Evolutionary conservation across 2,329 filamentous ascomycete species (phyloP).

Genomic region (Zalaria obscura): DNA sequence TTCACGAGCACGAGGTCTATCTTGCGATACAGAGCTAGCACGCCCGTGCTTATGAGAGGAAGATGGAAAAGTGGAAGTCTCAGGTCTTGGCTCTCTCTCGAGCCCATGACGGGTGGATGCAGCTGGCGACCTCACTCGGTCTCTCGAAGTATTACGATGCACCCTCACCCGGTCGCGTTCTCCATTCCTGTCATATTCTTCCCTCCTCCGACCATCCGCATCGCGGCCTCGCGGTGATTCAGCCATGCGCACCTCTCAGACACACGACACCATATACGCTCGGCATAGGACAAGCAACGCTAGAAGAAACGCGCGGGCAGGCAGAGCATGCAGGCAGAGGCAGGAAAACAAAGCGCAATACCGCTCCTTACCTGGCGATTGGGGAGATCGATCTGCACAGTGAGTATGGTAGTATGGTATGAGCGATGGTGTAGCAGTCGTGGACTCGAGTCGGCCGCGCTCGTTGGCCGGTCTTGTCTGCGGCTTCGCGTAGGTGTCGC

Average conservation of each 20-base stretch:
- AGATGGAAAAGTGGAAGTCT: neutral
- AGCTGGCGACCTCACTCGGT: conserved; percentile 3
- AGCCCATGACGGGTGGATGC: neutral
- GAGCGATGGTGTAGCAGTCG: too few relatives aligned
- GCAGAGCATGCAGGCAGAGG: too few relatives aligned
- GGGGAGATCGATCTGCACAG: too few relatives aligned
- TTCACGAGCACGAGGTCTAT: neutral
- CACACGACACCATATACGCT: neutral
- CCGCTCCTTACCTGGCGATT: too few relatives aligned
- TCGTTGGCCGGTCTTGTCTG: too few relatives aligned
- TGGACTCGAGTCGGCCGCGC: too few relatives aligned
- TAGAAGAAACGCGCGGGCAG: neutral
- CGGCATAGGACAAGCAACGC: neutral
- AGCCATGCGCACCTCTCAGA: neutral
- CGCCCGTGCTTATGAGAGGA: neutral
- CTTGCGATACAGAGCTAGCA: neutral
- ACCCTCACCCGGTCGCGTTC: neutral
- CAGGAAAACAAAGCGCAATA: too few relatives aligned
- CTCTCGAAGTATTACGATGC: conserved; percentile 14
- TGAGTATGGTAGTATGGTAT: too few relatives aligned
- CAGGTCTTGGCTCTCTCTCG: neutral
- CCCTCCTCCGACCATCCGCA: neutral
- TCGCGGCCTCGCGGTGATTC: neutral
- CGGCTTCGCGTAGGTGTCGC: too few relatives aligned
- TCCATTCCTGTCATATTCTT: neutral